Base-by-base conservation (phyloP, 805 yeast species). In the Cyberlindnera veronae region DNA sequence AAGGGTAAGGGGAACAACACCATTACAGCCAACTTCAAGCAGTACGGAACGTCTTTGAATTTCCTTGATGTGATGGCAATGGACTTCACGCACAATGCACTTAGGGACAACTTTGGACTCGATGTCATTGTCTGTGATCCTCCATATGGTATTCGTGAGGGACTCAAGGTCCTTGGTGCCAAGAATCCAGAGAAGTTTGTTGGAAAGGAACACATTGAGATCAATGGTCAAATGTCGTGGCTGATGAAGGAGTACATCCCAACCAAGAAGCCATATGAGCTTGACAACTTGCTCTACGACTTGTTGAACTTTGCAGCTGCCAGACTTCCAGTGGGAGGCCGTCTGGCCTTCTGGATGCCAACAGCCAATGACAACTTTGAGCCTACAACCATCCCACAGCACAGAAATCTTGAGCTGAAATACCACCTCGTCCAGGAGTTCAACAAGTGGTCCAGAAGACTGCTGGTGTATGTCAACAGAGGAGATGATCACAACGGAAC, bases 321-420 rank as follows among this genome's bases (percentile, higher is more conserved):
- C 12, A 74, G 90, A 51, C 68, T 93, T 39, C 85, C 84, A 0
- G 63, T 78, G 3, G 77, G 76, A 7, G 96, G 97, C 1, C 68
- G 98, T 48, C 68, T 93, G 26, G 86, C 93, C 20, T 90, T 89
- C 61, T 93, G 99, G 99, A 87, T 90, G 93, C 99, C 99, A 0
- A 84, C 95, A 1, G 95, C 96, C 1, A 89, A 90, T 58, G 95
- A 86, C 54, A 95, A 85, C 50, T 79, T 75, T 48, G 70, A 77
- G 26, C 76, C 72, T 41, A 77, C 84, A 33, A 68, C 73, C 38
- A 78, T 90, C 19, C 98, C 98, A 5, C 79, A 77, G 51, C 96
- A 93, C 61, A 71, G 76, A 45, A 76, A 74, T 31, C 61, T 93
- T 42, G 84, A 84, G 53, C 68, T 89, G 51, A 65, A 81, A 34